These are phyloP conservation scores for Apophysomyces ossiformis DNA, from an alignment of 371 early-diverging fungal genomes.

Conservation along the genomic window DNA sequence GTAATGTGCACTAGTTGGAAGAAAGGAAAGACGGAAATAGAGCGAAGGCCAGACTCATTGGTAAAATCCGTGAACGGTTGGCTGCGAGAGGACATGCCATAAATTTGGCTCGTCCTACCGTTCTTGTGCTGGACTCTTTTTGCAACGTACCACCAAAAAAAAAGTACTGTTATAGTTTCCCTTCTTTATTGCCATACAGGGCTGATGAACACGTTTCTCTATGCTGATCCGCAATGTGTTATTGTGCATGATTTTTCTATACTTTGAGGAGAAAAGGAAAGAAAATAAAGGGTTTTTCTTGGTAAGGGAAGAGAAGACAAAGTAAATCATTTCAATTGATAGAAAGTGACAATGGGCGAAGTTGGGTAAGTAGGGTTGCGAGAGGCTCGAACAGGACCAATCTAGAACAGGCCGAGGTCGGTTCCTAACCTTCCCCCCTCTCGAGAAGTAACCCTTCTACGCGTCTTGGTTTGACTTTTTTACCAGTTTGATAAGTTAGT, in stretches of 20 bases:
- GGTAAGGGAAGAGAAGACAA: too few relatives aligned
- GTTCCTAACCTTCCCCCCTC: background rate
- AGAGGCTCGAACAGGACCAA: too few relatives aligned
- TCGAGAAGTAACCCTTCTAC: background rate
- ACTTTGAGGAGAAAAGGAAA: too few relatives aligned
- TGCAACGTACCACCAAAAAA: conserved; percentile 15
- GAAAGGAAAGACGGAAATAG: conserved; percentile 22
- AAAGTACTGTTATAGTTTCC: conserved; percentile 6
- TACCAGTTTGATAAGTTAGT: background rate
- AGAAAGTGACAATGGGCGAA: too few relatives aligned
- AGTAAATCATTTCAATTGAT: too few relatives aligned
- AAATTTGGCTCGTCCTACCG: conserved; percentile 28
- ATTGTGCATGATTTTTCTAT: too few relatives aligned
- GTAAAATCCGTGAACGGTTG: conserved; percentile 7
- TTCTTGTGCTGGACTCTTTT: conserved; percentile 18
- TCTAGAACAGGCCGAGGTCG: too few relatives aligned
- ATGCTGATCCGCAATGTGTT: conserved; percentile 1
- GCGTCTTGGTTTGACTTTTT: background rate
- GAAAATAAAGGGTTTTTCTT: too few relatives aligned
- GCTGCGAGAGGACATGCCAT: conserved; percentile 12
- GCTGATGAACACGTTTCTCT: conserved; percentile 19
- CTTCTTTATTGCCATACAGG: conserved; percentile 22
- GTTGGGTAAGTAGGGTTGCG: too few relatives aligned
- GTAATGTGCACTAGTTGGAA: conserved; percentile 13
- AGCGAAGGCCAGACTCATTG: conserved; percentile 17